Base-by-base conservation (phyloP, 768 basidiomycete species). In the Coprinopsis sp. region DNA sequence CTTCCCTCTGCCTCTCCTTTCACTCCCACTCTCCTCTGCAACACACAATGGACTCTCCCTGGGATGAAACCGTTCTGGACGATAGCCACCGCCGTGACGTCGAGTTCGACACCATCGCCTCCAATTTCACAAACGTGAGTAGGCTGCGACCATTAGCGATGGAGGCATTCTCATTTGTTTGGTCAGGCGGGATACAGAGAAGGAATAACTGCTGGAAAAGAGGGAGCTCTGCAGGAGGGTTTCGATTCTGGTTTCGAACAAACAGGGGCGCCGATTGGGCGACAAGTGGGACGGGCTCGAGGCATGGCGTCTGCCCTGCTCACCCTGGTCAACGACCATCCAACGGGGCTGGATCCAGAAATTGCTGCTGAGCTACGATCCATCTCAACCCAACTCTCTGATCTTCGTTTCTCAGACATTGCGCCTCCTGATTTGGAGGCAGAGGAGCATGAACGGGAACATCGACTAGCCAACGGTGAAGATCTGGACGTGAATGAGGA, bases 121-220 rank as follows among this genome's bases (percentile, higher is more conserved):
- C 73, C 1, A 77, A 81, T 28, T 90, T 88, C 61, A 83, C 80
- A 16, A 87, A 84, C 56, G 87, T 87, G 64, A 38, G 73, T 47
- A 4, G 12, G 44, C 5, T 51, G 14, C 24, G n/a, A 27, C 8
- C 18, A 39, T 37, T 19, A 36, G 2, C 39, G 53, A 22, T 34
- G 25, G 18, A 16, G 40, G 44, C 22, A n/a, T 19, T 23, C 36
- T 38, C 14, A 30, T 18, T 33, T 40, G 37, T 43, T 34, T 12
- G 21, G 29, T 41, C 55, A 96, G 95, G 81, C 81, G 14, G 95
- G 95, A 2, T 97, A 97, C 59, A 81, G 95, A n/a, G 94, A 97
- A 66, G 95, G 95, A 5, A 95, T 98, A 56, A 87, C 84, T 0
- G 82, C 85, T 3, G 95, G 95, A 3, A 98, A 97, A 62, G 87